A percentile compares a stretch with the other conserved stretches of the same genome.
Conservation (phyloP, 1,284 basidiomycete species). For the Boletus semigastroideus region DNA sequence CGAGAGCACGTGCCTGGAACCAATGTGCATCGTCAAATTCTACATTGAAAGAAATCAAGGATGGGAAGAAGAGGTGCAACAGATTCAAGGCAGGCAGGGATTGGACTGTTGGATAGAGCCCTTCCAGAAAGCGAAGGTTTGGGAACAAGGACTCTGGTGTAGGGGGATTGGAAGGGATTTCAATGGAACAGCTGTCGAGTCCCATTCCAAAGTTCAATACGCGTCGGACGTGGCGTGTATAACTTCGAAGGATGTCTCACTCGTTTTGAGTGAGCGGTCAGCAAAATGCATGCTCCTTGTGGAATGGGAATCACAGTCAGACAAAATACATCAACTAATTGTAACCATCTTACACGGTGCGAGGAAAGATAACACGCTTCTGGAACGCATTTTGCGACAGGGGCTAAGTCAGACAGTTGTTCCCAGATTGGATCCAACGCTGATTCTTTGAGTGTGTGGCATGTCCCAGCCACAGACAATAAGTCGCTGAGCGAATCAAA, state of each 20-base stretch:
- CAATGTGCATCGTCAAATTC: too few species aligned
- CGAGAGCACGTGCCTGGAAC: not conserved
- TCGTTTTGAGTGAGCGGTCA: not conserved
- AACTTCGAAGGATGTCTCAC: not conserved
- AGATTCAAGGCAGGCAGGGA: not conserved
- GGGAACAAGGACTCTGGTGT: not conserved
- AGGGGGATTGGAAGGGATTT: not conserved
- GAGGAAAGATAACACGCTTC: not conserved
- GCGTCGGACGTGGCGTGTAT: not conserved
- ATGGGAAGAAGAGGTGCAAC: not conserved
- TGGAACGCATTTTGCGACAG: not conserved
- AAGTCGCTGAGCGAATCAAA: not conserved
- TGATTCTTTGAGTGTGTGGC: not conserved
- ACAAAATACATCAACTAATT: not conserved
- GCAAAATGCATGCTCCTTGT: not conserved
- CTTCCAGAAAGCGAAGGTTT: not conserved
- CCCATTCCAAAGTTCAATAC: not conserved
- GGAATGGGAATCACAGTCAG: not conserved
- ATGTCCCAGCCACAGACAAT: not conserved
- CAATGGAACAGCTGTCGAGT: not conserved
- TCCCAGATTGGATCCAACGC: not conserved
- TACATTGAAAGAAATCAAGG: not conserved
- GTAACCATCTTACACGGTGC: not conserved
- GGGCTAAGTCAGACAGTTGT: not conserved
- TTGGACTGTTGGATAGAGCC: not conserved